Evolutionary conservation across 768 basidiomycete species (phyloP).

Genomic region (Mycena indigotica): DNA sequence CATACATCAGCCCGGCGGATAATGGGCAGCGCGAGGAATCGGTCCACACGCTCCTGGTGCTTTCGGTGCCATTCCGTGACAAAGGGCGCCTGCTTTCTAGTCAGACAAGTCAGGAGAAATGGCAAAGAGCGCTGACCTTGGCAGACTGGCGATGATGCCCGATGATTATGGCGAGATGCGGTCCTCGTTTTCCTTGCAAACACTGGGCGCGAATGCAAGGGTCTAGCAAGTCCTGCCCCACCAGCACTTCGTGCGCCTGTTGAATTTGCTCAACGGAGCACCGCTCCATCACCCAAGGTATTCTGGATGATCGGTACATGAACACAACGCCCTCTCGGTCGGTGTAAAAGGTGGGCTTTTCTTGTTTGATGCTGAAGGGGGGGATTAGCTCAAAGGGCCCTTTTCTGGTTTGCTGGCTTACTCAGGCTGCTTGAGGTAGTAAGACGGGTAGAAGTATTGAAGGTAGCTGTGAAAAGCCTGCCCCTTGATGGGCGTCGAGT

Average conservation of each 20-base stretch:
- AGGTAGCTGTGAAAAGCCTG: background rate
- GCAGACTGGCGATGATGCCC: conserved; percentile 8
- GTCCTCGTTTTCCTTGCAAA: background rate
- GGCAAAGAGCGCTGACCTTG: background rate
- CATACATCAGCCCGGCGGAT: background rate
- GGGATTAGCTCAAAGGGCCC: background rate
- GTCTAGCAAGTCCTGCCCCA: background rate
- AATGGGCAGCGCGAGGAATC: background rate
- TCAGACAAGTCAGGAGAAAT: background rate
- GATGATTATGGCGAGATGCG: background rate
- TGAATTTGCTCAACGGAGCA: background rate
- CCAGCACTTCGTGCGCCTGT: background rate
- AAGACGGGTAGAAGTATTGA: background rate
- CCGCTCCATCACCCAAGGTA: background rate
- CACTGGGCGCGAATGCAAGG: background rate
- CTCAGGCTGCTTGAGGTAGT: too few relatives aligned
- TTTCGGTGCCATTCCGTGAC: background rate
- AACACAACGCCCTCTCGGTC: background rate
- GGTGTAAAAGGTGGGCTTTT: background rate
- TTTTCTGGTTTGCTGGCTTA: too few relatives aligned
- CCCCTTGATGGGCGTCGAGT: background rate
- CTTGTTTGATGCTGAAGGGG: background rate
- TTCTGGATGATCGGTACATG: background rate
- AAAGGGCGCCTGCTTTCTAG: background rate
- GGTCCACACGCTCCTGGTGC: background rate